Evolutionary conservation across 1,284 basidiomycete species (phyloP).

Genomic region (Trichosporon ovoides): DNA sequence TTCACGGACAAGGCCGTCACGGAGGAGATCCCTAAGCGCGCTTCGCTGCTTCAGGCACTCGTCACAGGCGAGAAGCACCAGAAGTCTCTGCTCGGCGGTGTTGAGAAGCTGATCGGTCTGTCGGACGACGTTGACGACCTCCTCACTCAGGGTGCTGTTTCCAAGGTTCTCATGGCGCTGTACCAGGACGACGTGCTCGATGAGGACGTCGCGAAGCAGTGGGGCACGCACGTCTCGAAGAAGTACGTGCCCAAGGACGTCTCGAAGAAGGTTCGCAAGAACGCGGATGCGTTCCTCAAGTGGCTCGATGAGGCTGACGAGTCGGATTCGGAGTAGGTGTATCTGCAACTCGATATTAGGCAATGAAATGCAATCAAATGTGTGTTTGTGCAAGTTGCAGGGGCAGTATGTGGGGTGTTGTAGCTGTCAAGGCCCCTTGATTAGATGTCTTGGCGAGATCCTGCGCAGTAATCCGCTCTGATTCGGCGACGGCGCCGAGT

Average conservation of each 20-base stretch:
- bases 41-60: constrained; percentile 69
- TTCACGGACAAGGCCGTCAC: constrained; percentile 70
- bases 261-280: constrained; percentile 92
- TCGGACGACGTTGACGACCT: constrained; percentile 52
- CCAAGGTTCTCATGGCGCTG: constrained; percentile 87
- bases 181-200: constrained; percentile 92
- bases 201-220: constrained; percentile 85
- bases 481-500: too few species aligned
- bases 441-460: too few species aligned
- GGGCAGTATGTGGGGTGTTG: too few species aligned
- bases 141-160: constrained; percentile 33
- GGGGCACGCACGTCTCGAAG: constrained; percentile 96
- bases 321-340: constrained; percentile 12
- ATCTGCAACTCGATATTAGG: too few species aligned
- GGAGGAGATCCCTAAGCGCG: constrained; percentile 67
- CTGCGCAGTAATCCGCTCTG: too few species aligned
- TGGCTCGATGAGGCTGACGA: constrained; percentile 26
- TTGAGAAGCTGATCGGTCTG: constrained; percentile 75
- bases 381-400: too few species aligned
- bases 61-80: constrained; percentile 79
- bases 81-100: constrained; percentile 83
- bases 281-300: constrained; percentile 88
- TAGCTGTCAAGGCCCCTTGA: too few species aligned
- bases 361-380: too few species aligned
- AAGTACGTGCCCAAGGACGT: constrained; percentile 96